Conservation (phyloP, 306 rosid species). For the Arachis hypogaea region DNA sequence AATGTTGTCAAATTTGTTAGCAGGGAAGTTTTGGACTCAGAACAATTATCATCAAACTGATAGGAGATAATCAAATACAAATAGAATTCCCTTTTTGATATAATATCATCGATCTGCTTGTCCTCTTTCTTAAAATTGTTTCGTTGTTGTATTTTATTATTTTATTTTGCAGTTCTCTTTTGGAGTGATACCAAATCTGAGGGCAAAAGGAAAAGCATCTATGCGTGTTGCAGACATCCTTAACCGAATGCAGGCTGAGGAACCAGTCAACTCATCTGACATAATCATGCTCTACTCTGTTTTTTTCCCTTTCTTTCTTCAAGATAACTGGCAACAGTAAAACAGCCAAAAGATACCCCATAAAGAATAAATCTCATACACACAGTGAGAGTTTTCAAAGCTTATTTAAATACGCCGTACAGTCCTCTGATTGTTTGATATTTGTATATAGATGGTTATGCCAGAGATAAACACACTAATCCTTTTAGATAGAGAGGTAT, state of each 20-base stretch:
- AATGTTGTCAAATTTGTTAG: conserved; percentile 24
- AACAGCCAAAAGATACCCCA: conserved; percentile 25
- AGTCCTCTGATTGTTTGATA: conserved; percentile 22
- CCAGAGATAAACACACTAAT: conserved; percentile 95
- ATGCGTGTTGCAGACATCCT: conserved; percentile 89
- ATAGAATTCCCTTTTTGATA: conserved; percentile 14
- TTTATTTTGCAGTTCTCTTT: conserved; percentile 70
- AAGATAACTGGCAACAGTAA: conserved; percentile 16
- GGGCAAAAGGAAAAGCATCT: conserved; percentile 97
- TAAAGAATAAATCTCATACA: too few species aligned
- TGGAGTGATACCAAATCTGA: conserved; percentile 90
- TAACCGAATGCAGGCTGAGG: conserved; percentile 88
- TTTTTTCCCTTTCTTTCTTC: conserved; percentile 25
- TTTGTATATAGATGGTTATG: conserved; percentile 67
- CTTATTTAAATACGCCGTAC: conserved; percentile 5
- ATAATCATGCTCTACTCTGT: conserved; percentile 52
- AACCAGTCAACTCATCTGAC: conserved; percentile 85
- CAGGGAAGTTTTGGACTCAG: conserved; percentile 25
- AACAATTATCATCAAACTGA: conserved; percentile 24
- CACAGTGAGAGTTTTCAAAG: too few species aligned
- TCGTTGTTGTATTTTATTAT: conserved; percentile 28
- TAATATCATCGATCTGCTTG: conserved; percentile 33
- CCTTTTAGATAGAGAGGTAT: conserved; percentile 96
- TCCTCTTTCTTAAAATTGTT: conserved; percentile 25
- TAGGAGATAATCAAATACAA: conserved; percentile 3